Evolutionary conservation across 371 early-diverging fungal species (phyloP).

Genomic region (Apophysomyces sp.): DNA sequence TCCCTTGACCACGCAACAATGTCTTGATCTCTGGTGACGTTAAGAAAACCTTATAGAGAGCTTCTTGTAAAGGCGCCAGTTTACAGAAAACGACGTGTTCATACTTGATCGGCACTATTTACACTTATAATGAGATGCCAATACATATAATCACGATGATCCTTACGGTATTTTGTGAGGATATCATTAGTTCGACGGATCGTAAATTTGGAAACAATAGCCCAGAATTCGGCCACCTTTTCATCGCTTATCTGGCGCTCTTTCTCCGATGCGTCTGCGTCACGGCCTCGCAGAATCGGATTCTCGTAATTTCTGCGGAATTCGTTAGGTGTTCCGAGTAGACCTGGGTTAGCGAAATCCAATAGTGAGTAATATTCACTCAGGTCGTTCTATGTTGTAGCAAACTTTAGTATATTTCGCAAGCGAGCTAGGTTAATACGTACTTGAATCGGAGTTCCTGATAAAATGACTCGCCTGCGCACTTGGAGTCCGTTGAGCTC

Average conservation of each 20-base stretch:
- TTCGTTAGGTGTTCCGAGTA: slow-evolving; percentile 90
- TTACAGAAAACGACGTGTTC: slow-evolving; percentile 97
- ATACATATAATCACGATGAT: too few species aligned
- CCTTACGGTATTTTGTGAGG: slow-evolving; percentile 91
- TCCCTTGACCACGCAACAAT: slow-evolving; percentile 59
- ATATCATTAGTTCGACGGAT: slow-evolving; percentile 96
- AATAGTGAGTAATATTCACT: slow-evolving; percentile 94
- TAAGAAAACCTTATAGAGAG: slow-evolving; percentile 78
- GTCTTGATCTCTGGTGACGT: slow-evolving; percentile 78
- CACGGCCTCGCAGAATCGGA: slow-evolving; percentile 93
- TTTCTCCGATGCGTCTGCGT: slow-evolving; percentile 84
- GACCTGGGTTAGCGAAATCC: slow-evolving; percentile 92
- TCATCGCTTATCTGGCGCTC: slow-evolving; percentile 84
- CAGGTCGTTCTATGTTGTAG: slow-evolving; percentile 74
- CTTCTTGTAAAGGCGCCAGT: slow-evolving; percentile 74
- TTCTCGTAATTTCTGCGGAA: slow-evolving; percentile 92
- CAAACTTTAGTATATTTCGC: neutral
- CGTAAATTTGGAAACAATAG: slow-evolving; percentile 89
- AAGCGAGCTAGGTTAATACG: neutral
- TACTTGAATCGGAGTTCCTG: slow-evolving; percentile 98
- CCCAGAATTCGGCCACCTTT: slow-evolving; percentile 81
- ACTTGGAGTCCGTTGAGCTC: slow-evolving; percentile 84
- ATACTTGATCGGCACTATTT: slow-evolving; percentile 91
- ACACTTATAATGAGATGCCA: too few species aligned
- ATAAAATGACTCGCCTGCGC: slow-evolving; percentile 87